These are phyloP conservation scores for Tulasnella sp. DNA, from an alignment of 768 basidiomycete species.

Conservation along the genomic window DNA sequence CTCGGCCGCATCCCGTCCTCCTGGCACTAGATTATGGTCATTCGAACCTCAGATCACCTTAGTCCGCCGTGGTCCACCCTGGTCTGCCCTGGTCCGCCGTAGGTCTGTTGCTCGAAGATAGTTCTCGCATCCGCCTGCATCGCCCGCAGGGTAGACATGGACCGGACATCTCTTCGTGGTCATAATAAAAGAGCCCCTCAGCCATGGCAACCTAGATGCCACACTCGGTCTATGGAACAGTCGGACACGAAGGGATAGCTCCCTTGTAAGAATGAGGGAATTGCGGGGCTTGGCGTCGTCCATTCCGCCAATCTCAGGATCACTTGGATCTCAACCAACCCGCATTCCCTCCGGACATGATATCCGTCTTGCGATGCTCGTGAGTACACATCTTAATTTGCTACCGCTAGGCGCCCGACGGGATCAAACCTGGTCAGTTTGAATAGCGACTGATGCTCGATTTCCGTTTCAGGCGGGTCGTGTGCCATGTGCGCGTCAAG, in stretches of 20 bases:
- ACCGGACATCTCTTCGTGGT: too few relatives aligned
- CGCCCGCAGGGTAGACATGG: too few relatives aligned
- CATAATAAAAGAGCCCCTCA: not conserved
- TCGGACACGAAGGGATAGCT: too few relatives aligned
- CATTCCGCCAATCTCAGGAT: not conserved
- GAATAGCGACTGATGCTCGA: not conserved
- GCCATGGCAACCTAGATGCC: not conserved
- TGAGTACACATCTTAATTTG: not conserved
- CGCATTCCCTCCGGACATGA: not conserved
- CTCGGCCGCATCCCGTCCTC: not conserved
- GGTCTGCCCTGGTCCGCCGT: too few relatives aligned
- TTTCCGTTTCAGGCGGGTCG: not conserved
- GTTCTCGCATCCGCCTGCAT: too few relatives aligned
- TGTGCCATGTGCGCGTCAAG: not conserved
- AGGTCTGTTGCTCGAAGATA: too few relatives aligned
- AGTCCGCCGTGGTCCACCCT: too few relatives aligned
- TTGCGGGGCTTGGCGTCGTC: not conserved
- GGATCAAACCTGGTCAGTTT: not conserved
- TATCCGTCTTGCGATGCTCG: not conserved
- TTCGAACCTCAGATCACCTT: too few relatives aligned
- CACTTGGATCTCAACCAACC: not conserved
- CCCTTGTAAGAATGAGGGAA: too few relatives aligned
- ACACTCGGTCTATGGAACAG: too few relatives aligned
- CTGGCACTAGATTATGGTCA: not conserved
- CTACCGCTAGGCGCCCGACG: not conserved